Percentiles rank a stretch among this genome's conserved stretches.
Evolutionary conservation across 139 green algal genomes (phyloP).

Genomic region (Volvox reticuliferus): DNA sequence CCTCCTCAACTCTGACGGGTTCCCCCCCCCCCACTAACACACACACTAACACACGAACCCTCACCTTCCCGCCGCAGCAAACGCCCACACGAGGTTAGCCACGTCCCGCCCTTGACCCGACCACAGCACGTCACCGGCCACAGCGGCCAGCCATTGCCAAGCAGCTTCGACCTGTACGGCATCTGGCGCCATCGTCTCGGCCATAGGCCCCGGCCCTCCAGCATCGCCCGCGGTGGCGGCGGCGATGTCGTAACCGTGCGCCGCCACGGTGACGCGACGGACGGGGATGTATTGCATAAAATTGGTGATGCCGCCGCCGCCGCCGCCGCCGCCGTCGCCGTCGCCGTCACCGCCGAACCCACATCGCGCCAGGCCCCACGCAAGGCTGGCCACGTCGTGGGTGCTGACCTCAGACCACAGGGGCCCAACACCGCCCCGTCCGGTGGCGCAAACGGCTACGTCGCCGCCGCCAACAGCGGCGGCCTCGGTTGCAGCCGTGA

Average conservation of each 20-base stretch:
- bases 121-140: conserved; percentile 22
- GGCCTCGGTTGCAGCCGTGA: neutral
- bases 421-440: neutral
- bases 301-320: neutral
- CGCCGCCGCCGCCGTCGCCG: conserved; percentile 15
- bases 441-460: neutral
- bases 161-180: neutral
- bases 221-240: neutral
- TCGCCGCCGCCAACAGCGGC: neutral
- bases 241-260: neutral
- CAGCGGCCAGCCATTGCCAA: conserved; percentile 36
- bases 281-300: neutral
- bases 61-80: conserved; percentile 12
- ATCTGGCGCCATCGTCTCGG: neutral
- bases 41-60: neutral
- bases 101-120: conserved; percentile 14
- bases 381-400: conserved; percentile 21
- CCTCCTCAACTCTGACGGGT: neutral
- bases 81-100: conserved; percentile 25
- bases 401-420: neutral
- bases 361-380: conserved; percentile 15
- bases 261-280: neutral
- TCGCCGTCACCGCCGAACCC: neutral
- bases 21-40: neutral
- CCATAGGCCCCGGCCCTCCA: neutral